Evolutionary conservation across 1,284 basidiomycete species (phyloP).

Genomic region (Puccinia horiana): DNA sequence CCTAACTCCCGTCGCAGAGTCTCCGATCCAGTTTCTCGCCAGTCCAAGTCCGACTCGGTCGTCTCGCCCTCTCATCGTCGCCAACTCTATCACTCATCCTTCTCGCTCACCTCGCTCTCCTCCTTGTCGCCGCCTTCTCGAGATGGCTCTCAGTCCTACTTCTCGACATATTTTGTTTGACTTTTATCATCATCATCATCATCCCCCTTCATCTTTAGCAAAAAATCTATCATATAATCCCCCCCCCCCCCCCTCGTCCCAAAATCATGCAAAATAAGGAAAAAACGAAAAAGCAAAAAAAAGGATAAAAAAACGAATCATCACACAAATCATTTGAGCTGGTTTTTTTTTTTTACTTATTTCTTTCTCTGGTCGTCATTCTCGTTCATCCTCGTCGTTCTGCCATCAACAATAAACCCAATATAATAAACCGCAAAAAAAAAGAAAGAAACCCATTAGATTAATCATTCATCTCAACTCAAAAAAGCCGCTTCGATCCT

Average conservation of each 20-base stretch:
- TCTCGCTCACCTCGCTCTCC: conserved; percentile 18
- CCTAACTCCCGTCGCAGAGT: neutral
- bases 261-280: neutral
- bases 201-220: neutral
- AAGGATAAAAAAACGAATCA: too few relatives aligned
- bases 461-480: too few relatives aligned
- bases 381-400: too few relatives aligned
- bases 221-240: too few relatives aligned
- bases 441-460: too few relatives aligned
- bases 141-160: neutral
- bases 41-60: neutral
- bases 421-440: too few relatives aligned
- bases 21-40: neutral
- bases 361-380: too few relatives aligned
- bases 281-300: neutral
- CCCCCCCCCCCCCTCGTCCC: neutral
- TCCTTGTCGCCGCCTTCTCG: neutral
- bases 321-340: too few relatives aligned
- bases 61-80: neutral
- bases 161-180: neutral
- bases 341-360: too few relatives aligned
- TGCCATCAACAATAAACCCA: too few relatives aligned
- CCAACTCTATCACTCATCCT: conserved; percentile 2
- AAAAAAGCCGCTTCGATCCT: too few relatives aligned
- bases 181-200: neutral